Base-by-base conservation (phyloP, 1,284 basidiomycete genomes). In the Spongispora temasekensis region DNA sequence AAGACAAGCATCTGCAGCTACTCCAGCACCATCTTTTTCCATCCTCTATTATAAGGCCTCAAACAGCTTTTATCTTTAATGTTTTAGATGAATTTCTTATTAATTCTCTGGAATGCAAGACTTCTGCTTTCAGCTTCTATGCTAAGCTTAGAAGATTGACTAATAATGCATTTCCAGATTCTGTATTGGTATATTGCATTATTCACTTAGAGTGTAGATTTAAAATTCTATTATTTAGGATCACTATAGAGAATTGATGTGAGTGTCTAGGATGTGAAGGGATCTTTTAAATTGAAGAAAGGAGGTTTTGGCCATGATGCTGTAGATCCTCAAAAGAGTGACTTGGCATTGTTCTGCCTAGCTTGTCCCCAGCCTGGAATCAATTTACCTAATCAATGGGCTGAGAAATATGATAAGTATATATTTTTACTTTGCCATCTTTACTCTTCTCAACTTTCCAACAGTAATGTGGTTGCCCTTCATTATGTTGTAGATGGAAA, bases 61-160 rank as follows among this genome's bases (percentile, higher is more conserved):
- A 67, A 50, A 74, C 72, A 0, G 72, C 56, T 0, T 76, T 77
- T 40, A 75, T 68, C 2, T 77, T 73, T 23, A 5, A 52, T 1
- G 60, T 74, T 0, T 60, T 77, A 17, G 59, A 72, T 9, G 48
- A 71, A n/a, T 74, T 75, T 42, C 67, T 73, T 10, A 54, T 67
- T 10, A 68, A 74, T 30, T 56, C 54, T 0, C 57, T 71, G 0
- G 60, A 68, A 19, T 71, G 69, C 40, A 75, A 77, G 44, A 74
- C 66, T 15, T 69, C 71, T 0, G 65, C 69, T 2, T 67, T 69
- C 34, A 70, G 73, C 56, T 75, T 71, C 61, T 66, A 69, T 42
- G 25, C 56, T 3, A 67, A 69, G 21, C 60, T 76, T 1, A 48
- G 46, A 52, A 59, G 61, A 19, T 31, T 71, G 0, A 76, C 69